A percentile compares a stretch with the other conserved stretches of the same genome.
Evolutionary conservation across 495 filamentous ascomycete genomes (phyloP).

Genomic region (Tuber magnatum): DNA sequence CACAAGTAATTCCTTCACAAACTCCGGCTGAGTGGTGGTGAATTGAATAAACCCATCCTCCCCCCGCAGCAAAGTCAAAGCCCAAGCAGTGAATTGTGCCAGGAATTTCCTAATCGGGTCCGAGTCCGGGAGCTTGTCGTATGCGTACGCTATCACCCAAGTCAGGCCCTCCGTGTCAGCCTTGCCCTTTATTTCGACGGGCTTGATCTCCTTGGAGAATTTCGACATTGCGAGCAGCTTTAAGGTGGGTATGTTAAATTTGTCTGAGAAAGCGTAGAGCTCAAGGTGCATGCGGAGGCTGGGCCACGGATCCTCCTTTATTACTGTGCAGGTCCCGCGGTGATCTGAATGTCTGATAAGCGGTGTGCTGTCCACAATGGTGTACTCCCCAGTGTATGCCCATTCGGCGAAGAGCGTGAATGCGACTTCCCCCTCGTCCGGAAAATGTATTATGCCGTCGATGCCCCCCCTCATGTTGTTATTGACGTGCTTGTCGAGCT

Average conservation of each 20-base stretch:
- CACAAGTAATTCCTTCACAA: not conserved
- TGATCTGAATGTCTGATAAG: not conserved
- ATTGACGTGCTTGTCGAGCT: not conserved
- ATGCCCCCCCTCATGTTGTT: not conserved
- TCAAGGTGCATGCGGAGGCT: not conserved
- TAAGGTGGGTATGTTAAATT: not conserved
- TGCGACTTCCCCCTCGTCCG: not conserved
- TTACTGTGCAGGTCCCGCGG: fast-evolving
- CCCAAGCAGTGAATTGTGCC: not conserved
- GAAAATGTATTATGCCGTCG: not conserved
- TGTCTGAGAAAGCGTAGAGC: not conserved
- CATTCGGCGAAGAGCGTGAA: not conserved
- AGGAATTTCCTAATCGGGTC: not conserved
- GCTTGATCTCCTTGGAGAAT: not conserved
- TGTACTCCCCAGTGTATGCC: not conserved
- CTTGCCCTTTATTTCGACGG: not conserved
- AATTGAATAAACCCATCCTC: not conserved
- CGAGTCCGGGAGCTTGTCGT: not conserved
- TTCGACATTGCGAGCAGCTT: not conserved
- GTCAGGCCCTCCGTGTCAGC: not conserved
- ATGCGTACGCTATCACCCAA: not conserved
- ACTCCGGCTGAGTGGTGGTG: not conserved
- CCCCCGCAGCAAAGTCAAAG: not conserved
- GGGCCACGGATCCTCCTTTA: not conserved
- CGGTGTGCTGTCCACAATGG: not conserved